Percentiles rank a stretch among this genome's conserved stretches.
phyloP scores from a whole-genome alignment of 2,329 filamentous ascomycete species.

The Hypoxylon sp. region DNA sequence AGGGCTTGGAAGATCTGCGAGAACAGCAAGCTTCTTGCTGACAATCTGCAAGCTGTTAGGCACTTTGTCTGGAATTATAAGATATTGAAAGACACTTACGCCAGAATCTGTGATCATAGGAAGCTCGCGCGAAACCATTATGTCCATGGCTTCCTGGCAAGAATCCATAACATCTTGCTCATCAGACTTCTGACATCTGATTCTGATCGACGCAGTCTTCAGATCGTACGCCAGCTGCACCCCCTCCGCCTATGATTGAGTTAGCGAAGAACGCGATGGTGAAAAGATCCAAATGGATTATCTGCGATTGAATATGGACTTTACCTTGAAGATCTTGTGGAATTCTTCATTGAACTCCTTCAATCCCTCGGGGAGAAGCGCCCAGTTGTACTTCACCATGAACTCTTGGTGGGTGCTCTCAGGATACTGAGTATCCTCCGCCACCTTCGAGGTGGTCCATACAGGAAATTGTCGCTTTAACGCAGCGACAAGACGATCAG shows the following conservation, averaged over 20 bases:
- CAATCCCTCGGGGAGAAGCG: too few relatives aligned
- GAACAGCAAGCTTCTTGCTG: constrained; percentile 6
- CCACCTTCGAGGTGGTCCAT: too few relatives aligned
- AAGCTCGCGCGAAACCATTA: constrained; percentile 21
- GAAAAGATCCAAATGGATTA: too few relatives aligned
- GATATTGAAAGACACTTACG: constrained; percentile 7
- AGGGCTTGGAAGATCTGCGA: too few relatives aligned
- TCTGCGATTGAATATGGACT: too few relatives aligned
- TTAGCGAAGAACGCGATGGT: constrained; percentile 3
- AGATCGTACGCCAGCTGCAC: constrained; percentile 13
- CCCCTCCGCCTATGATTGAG: constrained; percentile 8
- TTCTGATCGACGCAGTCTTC: not conserved
- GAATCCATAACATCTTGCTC: constrained; percentile 10
- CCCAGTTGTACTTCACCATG: too few relatives aligned
- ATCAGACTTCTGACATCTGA: constrained; percentile 10
- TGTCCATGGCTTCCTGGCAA: constrained; percentile 15
- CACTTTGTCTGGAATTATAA: not conserved
- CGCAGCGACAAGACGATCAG: too few relatives aligned
- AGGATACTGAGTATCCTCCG: too few relatives aligned
- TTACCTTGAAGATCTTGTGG: too few relatives aligned
- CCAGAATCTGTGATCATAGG: not conserved
- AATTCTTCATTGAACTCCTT: too few relatives aligned
- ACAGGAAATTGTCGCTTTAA: too few relatives aligned
- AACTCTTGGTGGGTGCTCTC: too few relatives aligned
- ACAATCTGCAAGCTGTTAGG: constrained; percentile 15